phyloP scores from a whole-genome alignment of 2,329 filamentous ascomycete species.

The Ophiostoma himal-ulmi region DNA sequence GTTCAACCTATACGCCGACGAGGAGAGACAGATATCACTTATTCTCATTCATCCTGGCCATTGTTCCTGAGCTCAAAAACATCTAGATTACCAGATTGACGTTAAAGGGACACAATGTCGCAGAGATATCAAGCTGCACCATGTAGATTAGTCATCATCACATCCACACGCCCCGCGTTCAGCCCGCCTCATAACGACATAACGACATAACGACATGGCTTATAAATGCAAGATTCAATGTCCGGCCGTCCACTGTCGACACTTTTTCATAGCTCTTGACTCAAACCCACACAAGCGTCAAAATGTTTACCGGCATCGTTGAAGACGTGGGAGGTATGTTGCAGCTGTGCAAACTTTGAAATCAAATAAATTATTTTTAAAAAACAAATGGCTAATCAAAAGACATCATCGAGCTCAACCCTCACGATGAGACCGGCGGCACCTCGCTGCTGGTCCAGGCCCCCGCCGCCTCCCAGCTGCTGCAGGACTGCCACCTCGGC shows the following conservation, averaged over 20 bases:
- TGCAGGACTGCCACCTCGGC: constrained; percentile 76
- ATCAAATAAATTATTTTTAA: constrained; percentile 1
- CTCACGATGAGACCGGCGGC: constrained; percentile 75
- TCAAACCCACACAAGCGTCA: constrained; percentile 21
- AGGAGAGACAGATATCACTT: background rate
- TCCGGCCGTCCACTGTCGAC: background rate
- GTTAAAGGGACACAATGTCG: too few species aligned
- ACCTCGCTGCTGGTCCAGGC: constrained; percentile 84
- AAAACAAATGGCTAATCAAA: constrained; percentile 19
- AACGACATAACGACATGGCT: background rate
- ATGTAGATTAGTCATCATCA: background rate
- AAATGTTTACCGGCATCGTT: constrained; percentile 94
- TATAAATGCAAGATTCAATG: background rate
- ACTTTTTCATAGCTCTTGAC: background rate
- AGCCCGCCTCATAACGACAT: background rate
- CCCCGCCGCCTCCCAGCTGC: constrained; percentile 60
- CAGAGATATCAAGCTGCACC: background rate
- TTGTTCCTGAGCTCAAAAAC: too few species aligned
- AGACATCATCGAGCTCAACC: constrained; percentile 80
- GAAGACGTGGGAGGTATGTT: constrained; percentile 83
- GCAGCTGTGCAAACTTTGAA: background rate
- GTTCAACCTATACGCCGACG: too few species aligned
- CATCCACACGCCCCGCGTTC: background rate
- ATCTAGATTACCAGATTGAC: too few species aligned
- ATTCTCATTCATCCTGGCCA: background rate